A percentile compares a stretch with the other conserved stretches of the same genome.
phyloP scores from a whole-genome alignment of 148 eudicot genomes.

The Rhododendron vialii region DNA sequence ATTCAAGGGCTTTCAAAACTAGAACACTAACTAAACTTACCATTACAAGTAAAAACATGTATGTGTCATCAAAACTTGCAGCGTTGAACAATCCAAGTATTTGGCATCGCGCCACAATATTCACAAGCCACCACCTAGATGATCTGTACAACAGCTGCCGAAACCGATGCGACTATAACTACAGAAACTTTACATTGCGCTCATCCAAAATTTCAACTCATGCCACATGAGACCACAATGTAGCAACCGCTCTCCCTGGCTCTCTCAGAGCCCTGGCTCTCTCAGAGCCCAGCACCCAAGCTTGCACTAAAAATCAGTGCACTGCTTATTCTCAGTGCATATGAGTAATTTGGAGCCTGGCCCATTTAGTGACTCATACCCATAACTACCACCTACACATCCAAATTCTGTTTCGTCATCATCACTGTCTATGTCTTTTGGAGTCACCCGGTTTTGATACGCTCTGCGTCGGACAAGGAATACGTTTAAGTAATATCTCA shows the following conservation, averaged over 20 bases:
- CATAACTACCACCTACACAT: slow-evolving; percentile 52
- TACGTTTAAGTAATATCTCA: slow-evolving; percentile 81
- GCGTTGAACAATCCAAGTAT: background rate
- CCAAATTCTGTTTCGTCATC: slow-evolving; percentile 74
- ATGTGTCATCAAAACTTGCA: background rate
- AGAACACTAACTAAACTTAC: background rate
- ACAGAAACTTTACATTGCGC: background rate
- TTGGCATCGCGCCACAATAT: background rate
- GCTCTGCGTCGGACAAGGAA: slow-evolving; percentile 51
- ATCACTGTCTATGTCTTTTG: slow-evolving; percentile 63
- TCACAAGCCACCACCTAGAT: slow-evolving; percentile 7
- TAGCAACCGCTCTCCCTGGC: background rate
- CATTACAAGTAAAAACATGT: background rate
- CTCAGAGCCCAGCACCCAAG: background rate
- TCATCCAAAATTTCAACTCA: background rate
- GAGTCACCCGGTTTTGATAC: slow-evolving; percentile 81
- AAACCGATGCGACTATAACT: background rate
- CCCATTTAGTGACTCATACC: slow-evolving; percentile 33
- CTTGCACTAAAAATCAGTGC: slow-evolving; percentile 32
- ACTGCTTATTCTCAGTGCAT: slow-evolving; percentile 51
- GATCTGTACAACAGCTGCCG: background rate
- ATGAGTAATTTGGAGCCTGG: slow-evolving; percentile 22
- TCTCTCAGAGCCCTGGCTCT: background rate
- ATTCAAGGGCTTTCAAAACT: background rate
- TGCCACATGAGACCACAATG: background rate